These are phyloP conservation scores for Saitozyma podzolica DNA, from an alignment of 768 basidiomycete genomes.

Conservation along the genomic window DNA sequence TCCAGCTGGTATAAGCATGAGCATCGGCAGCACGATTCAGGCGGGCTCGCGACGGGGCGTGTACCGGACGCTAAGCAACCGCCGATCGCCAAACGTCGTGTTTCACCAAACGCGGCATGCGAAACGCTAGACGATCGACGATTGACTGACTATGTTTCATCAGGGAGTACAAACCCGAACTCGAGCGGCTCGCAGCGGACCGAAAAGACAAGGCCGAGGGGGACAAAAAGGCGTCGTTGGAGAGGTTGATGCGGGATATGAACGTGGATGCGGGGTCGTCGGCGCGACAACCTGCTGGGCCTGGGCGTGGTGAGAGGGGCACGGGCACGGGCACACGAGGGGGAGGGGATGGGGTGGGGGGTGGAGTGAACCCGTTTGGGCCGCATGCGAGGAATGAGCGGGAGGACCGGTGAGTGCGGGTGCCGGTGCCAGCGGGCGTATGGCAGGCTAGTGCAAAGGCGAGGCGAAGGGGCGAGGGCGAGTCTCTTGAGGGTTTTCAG, in stretches of 20 bases:
- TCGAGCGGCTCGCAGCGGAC: constrained; percentile 63
- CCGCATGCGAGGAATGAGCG: constrained; percentile 47
- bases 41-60: too few relatives aligned
- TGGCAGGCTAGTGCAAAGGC: too few relatives aligned
- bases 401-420: constrained; percentile 42
- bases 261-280: constrained; percentile 17
- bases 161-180: constrained; percentile 90
- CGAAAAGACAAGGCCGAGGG: constrained; percentile 44
- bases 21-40: too few relatives aligned
- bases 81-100: too few relatives aligned
- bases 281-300: constrained; percentile 2
- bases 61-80: too few relatives aligned
- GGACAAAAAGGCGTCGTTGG: constrained; percentile 49
- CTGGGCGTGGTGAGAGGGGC: constrained; percentile 6
- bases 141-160: too few relatives aligned
- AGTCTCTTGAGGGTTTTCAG: too few relatives aligned
- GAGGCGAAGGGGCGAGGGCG: too few relatives aligned
- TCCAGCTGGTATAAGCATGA: too few relatives aligned
- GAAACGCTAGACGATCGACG: too few relatives aligned
- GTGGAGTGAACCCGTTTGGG: constrained; percentile 48
- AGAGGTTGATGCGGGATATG: constrained; percentile 53
- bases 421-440: too few relatives aligned
- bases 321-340: background rate
- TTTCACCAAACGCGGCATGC: too few relatives aligned
- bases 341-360: constrained; percentile 9